Percentiles rank a stretch among this genome's conserved stretches.
Evolutionary conservation across 257 asterid species (phyloP).

Genomic region (Solanum okadae): DNA sequence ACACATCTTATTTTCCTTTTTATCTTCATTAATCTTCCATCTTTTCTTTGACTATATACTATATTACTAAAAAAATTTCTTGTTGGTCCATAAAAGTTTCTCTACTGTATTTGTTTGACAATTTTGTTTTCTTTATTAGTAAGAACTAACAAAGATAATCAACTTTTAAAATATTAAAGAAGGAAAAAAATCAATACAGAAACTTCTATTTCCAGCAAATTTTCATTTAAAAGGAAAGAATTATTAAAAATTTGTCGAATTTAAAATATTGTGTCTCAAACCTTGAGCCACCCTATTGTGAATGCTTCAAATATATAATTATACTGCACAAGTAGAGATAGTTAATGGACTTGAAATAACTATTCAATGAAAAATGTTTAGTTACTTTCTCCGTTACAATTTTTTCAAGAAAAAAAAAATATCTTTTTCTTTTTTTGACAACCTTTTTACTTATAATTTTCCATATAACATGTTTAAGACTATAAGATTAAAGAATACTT

Average conservation of each 20-base stretch:
- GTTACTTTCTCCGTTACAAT: too few relatives aligned
- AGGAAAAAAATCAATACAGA: background rate
- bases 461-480: too few relatives aligned
- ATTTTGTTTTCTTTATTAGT: background rate
- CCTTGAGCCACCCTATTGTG: too few relatives aligned
- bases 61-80: background rate
- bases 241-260: too few relatives aligned
- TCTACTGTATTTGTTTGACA: background rate
- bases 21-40: background rate
- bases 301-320: background rate
- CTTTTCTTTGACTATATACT: background rate
- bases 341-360: too few relatives aligned
- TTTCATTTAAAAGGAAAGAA: background rate
- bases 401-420: too few relatives aligned
- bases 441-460: too few relatives aligned
- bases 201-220: background rate
- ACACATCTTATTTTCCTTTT: background rate
- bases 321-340: background rate
- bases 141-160: background rate
- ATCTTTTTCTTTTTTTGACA: too few relatives aligned
- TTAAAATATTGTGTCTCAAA: too few relatives aligned
- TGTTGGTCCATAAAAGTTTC: background rate
- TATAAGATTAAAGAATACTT: too few relatives aligned
- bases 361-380: too few relatives aligned
- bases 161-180: background rate